Conservation (phyloP, 2,329 filamentous ascomycete species). For the Neonectria punicea region DNA sequence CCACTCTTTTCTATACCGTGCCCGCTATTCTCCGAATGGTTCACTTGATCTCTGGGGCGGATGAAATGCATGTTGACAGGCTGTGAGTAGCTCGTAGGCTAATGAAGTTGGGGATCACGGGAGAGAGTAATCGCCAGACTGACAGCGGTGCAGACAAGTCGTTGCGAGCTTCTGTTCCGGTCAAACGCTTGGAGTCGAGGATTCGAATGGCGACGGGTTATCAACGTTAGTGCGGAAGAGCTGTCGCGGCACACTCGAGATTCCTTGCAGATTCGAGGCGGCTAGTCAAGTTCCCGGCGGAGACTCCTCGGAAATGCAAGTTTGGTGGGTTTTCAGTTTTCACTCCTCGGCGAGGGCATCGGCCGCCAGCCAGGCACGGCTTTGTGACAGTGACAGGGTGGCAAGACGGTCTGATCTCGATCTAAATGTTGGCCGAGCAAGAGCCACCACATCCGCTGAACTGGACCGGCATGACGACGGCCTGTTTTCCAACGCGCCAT, state of each 20-base stretch:
- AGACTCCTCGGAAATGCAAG: constrained; percentile 35
- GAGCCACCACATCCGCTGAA: constrained; percentile 1
- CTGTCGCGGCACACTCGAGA: constrained; percentile 11
- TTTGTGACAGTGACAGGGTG: constrained; percentile 26
- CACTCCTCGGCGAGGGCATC: constrained; percentile 13
- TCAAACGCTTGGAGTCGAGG: neutral
- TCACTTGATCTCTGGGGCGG: constrained; percentile 3
- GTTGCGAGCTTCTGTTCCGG: neutral
- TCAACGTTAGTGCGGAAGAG: constrained; percentile 3
- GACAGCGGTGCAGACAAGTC: neutral
- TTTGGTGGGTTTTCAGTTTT: constrained; percentile 32
- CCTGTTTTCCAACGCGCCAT: constrained; percentile 23
- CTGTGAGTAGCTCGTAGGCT: neutral
- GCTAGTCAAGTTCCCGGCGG: constrained; percentile 26
- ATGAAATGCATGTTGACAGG: neutral
- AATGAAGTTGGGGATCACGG: neutral
- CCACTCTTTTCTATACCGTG: constrained; percentile 26
- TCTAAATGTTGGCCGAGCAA: constrained; percentile 22
- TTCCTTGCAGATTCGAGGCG: constrained; percentile 19
- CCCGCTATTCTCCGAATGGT: constrained; percentile 13
- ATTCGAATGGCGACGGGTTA: neutral
- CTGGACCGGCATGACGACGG: constrained; percentile 17
- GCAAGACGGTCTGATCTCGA: constrained; percentile 27
- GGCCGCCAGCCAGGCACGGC: constrained; percentile 26
- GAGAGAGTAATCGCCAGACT: neutral